Conservation (phyloP, 1,284 basidiomycete species). For the Flammula alnicola region DNA sequence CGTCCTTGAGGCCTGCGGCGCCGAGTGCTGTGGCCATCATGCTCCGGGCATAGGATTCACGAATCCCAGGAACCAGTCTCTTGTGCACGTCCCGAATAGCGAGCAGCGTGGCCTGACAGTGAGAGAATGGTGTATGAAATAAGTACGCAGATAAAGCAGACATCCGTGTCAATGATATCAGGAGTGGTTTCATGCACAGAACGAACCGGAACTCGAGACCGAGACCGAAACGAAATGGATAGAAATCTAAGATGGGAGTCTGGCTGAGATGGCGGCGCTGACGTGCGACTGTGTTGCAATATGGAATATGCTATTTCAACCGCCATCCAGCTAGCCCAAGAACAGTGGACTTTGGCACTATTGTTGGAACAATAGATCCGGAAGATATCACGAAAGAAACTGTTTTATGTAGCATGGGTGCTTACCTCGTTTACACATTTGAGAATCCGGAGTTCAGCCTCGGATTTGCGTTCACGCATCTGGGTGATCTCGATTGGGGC, state of each 20-base stretch:
- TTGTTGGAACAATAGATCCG: not conserved
- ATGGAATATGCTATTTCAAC: no score
- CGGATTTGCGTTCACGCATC: conserved; percentile 76
- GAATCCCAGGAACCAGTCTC: conserved; percentile 72
- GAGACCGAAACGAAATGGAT: not conserved
- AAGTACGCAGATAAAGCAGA: conserved; percentile 13
- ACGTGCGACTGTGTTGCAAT: not conserved
- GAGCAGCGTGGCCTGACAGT: conserved; percentile 68
- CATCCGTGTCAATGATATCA: conserved; percentile 1
- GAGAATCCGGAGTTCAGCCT: conserved; percentile 71
- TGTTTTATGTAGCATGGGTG: not conserved
- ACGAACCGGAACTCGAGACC: no score
- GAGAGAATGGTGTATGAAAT: conserved; percentile 10
- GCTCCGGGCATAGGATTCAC: conserved; percentile 66
- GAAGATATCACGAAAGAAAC: not conserved
- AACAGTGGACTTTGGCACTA: not conserved
- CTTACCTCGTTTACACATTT: conserved; percentile 81
- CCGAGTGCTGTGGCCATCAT: conserved; percentile 63
- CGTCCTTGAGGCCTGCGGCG: conserved; percentile 59
- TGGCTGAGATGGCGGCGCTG: not conserved
- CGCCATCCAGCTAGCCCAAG: not conserved
- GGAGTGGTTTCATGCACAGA: not conserved
- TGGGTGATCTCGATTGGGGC: conserved; percentile 60
- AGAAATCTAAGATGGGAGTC: not conserved
- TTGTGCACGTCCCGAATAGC: conserved; percentile 71